phyloP scores from a whole-genome alignment of 148 eudicot genomes.

The Persicaria maculosa region DNA sequence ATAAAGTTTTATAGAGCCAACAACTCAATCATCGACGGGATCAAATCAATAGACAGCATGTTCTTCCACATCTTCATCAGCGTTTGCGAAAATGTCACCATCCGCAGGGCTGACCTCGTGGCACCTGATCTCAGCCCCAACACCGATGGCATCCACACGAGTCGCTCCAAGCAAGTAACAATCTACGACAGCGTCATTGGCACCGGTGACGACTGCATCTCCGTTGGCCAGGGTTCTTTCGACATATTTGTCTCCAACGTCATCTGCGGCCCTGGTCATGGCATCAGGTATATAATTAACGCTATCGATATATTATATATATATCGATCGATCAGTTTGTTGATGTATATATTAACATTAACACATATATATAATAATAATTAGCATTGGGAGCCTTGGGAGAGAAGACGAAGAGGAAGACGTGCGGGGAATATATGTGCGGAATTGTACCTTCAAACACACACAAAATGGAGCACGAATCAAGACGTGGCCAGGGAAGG shows the following conservation, averaged over 20 bases:
- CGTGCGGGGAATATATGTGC: constrained; percentile 23
- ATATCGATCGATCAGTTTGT: constrained; percentile 9
- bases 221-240: constrained; percentile 31
- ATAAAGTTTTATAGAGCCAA: constrained; percentile 26
- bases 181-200: constrained; percentile 26
- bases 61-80: constrained; percentile 42
- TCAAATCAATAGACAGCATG: constrained; percentile 42
- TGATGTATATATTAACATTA: too few species aligned
- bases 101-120: constrained; percentile 22
- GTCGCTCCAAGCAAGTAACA: constrained; percentile 21
- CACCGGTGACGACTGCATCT: constrained; percentile 57
- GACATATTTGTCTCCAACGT: constrained; percentile 26
- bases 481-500: constrained; percentile 29
- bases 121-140: constrained; percentile 50
- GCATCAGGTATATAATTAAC: constrained; percentile 38
- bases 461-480: constrained; percentile 65
- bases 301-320: background rate
- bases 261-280: constrained; percentile 52
- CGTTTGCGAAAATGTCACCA: constrained; percentile 15
- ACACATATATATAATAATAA: background rate
- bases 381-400: constrained; percentile 47
- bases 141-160: constrained; percentile 49
- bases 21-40: constrained; percentile 28
- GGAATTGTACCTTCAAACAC: constrained; percentile 23
- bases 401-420: constrained; percentile 14